Evolutionary conservation across 2,329 filamentous ascomycete species (phyloP).

Genomic region (Neofusicoccum sp.): DNA sequence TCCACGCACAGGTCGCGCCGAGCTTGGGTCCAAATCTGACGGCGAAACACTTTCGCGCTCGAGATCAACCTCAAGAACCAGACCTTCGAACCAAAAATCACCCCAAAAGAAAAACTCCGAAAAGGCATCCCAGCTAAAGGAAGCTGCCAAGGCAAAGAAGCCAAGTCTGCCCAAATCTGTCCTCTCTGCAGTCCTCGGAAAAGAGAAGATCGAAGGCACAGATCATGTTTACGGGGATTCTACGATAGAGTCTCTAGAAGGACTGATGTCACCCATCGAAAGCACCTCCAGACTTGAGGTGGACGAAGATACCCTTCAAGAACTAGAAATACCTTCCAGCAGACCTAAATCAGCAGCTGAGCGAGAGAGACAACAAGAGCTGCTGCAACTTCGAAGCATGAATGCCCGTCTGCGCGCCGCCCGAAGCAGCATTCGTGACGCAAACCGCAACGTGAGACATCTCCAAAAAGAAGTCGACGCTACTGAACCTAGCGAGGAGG

Average conservation of each 20-base stretch:
- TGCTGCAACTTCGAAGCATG: constrained; percentile 45
- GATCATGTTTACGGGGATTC: constrained; percentile 46
- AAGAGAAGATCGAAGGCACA: constrained; percentile 33
- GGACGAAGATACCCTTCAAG: constrained; percentile 32
- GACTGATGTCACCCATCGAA: constrained; percentile 40
- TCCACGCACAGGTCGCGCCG: neutral
- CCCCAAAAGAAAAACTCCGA: neutral
- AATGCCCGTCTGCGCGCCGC: constrained; percentile 44
- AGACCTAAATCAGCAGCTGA: constrained; percentile 44
- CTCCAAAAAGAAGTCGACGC: constrained; percentile 45
- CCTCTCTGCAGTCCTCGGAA: constrained; percentile 45
- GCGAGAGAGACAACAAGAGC: constrained; percentile 45
- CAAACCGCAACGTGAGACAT: constrained; percentile 44
- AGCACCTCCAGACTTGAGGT: constrained; percentile 1
- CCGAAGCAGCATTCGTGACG: constrained; percentile 47
- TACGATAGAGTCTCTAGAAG: constrained; percentile 52
- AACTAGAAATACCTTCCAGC: constrained; percentile 31
- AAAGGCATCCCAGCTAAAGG: neutral
- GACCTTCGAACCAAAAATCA: neutral
- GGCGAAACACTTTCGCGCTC: neutral
- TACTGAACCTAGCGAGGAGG: neutral
- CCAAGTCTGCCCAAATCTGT: constrained; percentile 37
- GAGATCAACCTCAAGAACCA: neutral
- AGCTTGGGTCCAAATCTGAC: neutral
- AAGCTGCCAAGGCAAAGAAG: neutral